Evolutionary conservation across 495 filamentous ascomycete species (phyloP), one percentile per base, ranked within the genome.

Genomic region (Aspergillus affinis): DNA sequence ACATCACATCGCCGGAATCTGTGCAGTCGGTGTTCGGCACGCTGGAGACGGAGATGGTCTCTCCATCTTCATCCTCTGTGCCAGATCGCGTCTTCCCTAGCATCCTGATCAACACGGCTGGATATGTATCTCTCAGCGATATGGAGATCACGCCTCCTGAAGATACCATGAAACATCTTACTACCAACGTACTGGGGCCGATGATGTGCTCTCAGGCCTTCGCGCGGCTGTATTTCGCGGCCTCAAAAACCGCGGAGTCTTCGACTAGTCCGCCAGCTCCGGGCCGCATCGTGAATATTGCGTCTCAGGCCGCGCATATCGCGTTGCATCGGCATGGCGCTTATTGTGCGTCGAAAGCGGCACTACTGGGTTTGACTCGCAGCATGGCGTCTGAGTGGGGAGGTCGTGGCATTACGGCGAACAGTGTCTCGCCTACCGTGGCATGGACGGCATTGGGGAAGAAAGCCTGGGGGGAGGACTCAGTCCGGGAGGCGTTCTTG

Each of bases 291-390:
- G 68, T 78, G 7, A 76, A 67, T 49, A 70, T 78, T 29, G 69
- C 72, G 2, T 76, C 73, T 9, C 73, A 78, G 30, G 75, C 75
- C 2, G 74, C 71, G 3, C 72, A 76, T 61, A 69, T 67, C 0
- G 75, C 75, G 0, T 59, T 78, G 8, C 73, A 72, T 27, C 65
- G 63, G 2, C 76, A 81, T 54, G 75, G 78, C 20, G 78, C 77
- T 1, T 82, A 81, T 61, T 80, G 78, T 46, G 69, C 81, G 7
- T 78, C 78, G 2, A 83, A 83, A 54, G 72, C 79, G 2, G 80
- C 72, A 0, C 58, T 81, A 20, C 49, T 80, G 17, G 80, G 80
- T 0, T 53, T 83, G 27, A 81, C 75, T 48, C 75, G 79, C 12
- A 72, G 72, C 56, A 82, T 82, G 81, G 78, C 80, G 7, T 75